Evolutionary conservation across 2,329 filamentous ascomycete species (phyloP).

Genomic region (Juglanconis oblonga): DNA sequence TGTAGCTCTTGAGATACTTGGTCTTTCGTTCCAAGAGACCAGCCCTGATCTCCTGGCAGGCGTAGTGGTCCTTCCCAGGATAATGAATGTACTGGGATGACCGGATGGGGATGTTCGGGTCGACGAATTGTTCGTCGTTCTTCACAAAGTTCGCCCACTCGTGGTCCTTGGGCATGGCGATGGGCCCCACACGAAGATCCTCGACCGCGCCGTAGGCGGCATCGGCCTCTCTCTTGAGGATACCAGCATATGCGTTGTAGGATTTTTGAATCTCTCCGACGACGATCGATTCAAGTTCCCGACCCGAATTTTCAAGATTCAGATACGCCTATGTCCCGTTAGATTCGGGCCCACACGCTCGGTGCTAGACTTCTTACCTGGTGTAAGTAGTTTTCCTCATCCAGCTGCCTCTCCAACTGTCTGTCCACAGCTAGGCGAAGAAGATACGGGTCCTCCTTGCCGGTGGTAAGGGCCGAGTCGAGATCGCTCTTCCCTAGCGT

Average conservation of each 20-base stretch:
- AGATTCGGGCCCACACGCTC: conserved; percentile 13
- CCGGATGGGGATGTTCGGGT: conserved; percentile 76
- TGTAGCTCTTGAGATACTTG: conserved; percentile 98
- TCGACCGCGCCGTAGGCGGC: conserved; percentile 75
- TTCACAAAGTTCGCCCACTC: conserved; percentile 87
- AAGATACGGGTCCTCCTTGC: conserved; percentile 90
- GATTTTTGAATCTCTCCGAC: conserved; percentile 98
- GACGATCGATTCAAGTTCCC: conserved; percentile 93
- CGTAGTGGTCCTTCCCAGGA: conserved; percentile 82
- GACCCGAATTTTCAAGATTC: conserved; percentile 89
- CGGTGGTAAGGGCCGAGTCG: conserved; percentile 70
- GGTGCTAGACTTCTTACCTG: conserved; percentile 56
- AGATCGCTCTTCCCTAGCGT: conserved; percentile 74
- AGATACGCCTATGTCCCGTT: conserved; percentile 68
- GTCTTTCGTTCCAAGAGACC: conserved; percentile 95
- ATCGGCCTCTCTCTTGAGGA: conserved; percentile 87
- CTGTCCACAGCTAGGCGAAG: conserved; percentile 82
- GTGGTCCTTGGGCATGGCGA: conserved; percentile 89
- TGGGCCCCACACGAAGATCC: conserved; percentile 76
- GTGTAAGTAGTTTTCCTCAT: conserved; percentile 97
- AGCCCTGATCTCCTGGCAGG: conserved; percentile 78
- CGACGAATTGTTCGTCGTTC: conserved; percentile 79
- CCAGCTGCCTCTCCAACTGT: conserved; percentile 87
- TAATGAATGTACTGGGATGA: conserved; percentile 82
- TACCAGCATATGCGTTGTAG: conserved; percentile 89